These are phyloP conservation scores for Alternaria gansuensis DNA, from an alignment of 2,329 filamentous ascomycete genomes.

Conservation along the genomic window DNA sequence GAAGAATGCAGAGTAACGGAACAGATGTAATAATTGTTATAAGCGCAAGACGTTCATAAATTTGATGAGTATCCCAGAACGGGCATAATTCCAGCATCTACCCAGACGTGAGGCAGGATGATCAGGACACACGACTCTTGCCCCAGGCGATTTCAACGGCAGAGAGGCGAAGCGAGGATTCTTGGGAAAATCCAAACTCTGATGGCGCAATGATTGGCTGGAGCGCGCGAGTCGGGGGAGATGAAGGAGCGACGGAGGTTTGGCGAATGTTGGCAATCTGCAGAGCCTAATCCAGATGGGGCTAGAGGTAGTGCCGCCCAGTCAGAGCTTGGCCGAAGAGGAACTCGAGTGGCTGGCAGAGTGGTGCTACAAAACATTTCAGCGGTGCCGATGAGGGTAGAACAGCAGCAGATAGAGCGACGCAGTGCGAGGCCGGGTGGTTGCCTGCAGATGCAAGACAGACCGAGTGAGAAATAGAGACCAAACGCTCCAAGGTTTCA, in stretches of 20 bases:
- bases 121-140: constrained; percentile 8
- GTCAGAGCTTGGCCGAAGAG: constrained; percentile 19
- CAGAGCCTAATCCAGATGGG: constrained; percentile 27
- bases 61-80: background rate
- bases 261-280: constrained; percentile 31
- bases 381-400: constrained; percentile 21
- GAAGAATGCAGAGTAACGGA: background rate
- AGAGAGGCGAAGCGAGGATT: constrained; percentile 17
- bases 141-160: constrained; percentile 12
- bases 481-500: constrained; percentile 40
- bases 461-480: constrained; percentile 20
- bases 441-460: constrained; percentile 25
- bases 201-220: constrained; percentile 36
- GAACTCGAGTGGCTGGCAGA: constrained; percentile 21
- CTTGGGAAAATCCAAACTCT: constrained; percentile 24
- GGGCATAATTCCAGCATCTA: constrained; percentile 8
- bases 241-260: constrained; percentile 48
- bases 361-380: constrained; percentile 25
- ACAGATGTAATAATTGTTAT: background rate
- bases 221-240: constrained; percentile 46
- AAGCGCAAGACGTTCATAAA: constrained; percentile 8
- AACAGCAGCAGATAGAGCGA: constrained; percentile 24
- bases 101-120: constrained; percentile 17
- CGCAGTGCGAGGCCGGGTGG: constrained; percentile 10
- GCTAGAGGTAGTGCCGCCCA: constrained; percentile 21